Evolutionary conservation across 1,284 basidiomycete genomes (phyloP).

Genomic region (Spongispora temasekensis): DNA sequence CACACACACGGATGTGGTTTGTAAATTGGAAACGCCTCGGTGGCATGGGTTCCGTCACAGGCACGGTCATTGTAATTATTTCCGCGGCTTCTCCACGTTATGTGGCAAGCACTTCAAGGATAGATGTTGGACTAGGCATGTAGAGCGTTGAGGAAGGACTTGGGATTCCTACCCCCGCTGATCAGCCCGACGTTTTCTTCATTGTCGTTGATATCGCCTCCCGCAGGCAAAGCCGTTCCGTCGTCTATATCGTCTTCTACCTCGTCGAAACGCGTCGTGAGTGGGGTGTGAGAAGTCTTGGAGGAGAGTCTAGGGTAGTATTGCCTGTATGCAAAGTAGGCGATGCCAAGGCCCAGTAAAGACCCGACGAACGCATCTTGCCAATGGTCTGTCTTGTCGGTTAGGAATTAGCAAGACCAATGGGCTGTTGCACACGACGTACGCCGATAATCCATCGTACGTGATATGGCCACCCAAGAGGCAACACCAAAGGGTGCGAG

Average conservation of each 20-base stretch:
- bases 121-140: neutral
- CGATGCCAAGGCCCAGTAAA: constrained; percentile 48
- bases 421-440: constrained; percentile 22
- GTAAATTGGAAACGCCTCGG: no score
- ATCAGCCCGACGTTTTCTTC: constrained; percentile 38
- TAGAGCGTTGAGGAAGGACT: neutral
- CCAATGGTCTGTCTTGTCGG: constrained; percentile 46
- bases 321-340: constrained; percentile 52
- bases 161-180: constrained; percentile 13
- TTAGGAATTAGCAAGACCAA: neutral
- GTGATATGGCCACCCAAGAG: constrained; percentile 65
- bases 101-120: neutral
- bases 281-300: constrained; percentile 45
- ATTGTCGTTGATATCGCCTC: constrained; percentile 23
- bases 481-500: constrained; percentile 64
- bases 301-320: constrained; percentile 41
- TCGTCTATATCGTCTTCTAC: constrained; percentile 1
- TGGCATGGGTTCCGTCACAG: no score
- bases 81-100: neutral
- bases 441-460: constrained; percentile 70
- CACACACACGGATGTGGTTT: no score
- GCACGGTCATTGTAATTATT: no score
- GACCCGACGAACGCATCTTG: constrained; percentile 57
- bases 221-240: constrained; percentile 5
- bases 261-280: constrained; percentile 41